These are phyloP conservation scores for Apiospora saccharicola DNA, from an alignment of 2,329 filamentous ascomycete species.

Conservation along the genomic window DNA sequence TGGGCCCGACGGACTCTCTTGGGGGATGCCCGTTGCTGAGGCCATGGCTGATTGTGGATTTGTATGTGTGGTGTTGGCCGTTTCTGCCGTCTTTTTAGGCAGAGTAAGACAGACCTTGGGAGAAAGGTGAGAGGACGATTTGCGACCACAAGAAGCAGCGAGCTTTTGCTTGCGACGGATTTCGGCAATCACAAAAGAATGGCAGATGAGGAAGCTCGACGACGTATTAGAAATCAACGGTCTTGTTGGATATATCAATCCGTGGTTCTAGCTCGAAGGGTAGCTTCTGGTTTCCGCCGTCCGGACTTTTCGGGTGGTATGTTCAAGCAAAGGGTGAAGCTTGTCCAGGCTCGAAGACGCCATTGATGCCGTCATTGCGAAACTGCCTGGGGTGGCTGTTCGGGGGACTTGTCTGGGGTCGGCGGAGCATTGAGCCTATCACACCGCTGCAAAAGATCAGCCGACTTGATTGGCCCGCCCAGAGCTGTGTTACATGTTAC, in stretches of 20 bases:
- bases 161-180: not conserved
- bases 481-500: not conserved
- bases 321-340: constrained; percentile 12
- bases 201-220: not conserved
- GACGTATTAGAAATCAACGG: not conserved
- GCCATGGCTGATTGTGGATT: constrained; percentile 58
- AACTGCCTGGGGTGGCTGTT: constrained; percentile 5
- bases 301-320: not conserved
- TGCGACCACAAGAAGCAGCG: not conserved
- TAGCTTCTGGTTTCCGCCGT: not conserved
- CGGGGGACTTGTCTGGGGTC: not conserved
- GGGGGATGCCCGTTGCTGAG: constrained; percentile 72
- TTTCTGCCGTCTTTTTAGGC: not conserved
- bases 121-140: not conserved
- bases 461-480: not conserved
- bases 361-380: constrained; percentile 24
- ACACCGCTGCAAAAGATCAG: not conserved
- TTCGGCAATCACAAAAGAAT: not conserved
- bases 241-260: not conserved
- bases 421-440: not conserved
- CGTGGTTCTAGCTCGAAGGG: not conserved
- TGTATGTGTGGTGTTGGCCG: not conserved
- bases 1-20: constrained; percentile 42
- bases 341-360: constrained; percentile 22
- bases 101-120: not conserved